Base-by-base conservation (phyloP, 2,329 filamentous ascomycete species). In the Sporothrix protearum region DNA sequence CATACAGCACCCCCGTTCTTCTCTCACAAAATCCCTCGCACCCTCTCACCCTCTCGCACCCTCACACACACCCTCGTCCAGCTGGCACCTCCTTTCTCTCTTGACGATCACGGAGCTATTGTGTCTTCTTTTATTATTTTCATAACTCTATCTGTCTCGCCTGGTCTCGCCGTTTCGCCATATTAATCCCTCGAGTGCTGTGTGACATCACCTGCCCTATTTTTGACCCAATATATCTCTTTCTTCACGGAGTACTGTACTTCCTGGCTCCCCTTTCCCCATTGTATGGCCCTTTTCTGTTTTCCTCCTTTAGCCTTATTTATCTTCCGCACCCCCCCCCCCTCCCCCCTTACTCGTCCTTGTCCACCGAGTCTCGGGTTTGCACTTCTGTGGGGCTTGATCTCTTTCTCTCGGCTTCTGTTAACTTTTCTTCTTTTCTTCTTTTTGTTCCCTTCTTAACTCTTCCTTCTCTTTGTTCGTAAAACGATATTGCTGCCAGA, bases 11-110 rank as follows among this genome's bases (percentile, higher is more conserved):
- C 59, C n/a, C 59, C 33, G 19, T 39, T 63, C n/a, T 42, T 16
- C 33, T n/a, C 45, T 49, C 42, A 33, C 22, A 67, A 67, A 67
- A 67, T 67, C 64, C 64, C 64, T 51, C 64, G 28, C 45, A 47
- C 61, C 33, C 59, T 63, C n/a, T 39, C 25, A 25, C 53, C 42
- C 53, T 28, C 53, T 57, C n/a, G 16, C 59, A 66, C 42, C 45
- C 64, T 67, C 64, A 51, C 25, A 66, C 64, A 67, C 64, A 67
- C 64, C 64, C 64, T 53, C 64, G 64, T 51, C 64, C 42, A n/a
- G 16, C 22, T 64, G 25, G 39, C 25, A 66, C 63, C 63, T 66
- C 63, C 63, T 66, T 30, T 30, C 5, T 33, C 22, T 33, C 25
- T 49, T 5, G 33, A 61, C 33, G 30, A 61, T 19, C 30, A 53